A percentile compares a stretch with the other conserved stretches of the same genome.
phyloP scores from a whole-genome alignment of 139 green algal species.

The Ettlia oleoabundans region DNA sequence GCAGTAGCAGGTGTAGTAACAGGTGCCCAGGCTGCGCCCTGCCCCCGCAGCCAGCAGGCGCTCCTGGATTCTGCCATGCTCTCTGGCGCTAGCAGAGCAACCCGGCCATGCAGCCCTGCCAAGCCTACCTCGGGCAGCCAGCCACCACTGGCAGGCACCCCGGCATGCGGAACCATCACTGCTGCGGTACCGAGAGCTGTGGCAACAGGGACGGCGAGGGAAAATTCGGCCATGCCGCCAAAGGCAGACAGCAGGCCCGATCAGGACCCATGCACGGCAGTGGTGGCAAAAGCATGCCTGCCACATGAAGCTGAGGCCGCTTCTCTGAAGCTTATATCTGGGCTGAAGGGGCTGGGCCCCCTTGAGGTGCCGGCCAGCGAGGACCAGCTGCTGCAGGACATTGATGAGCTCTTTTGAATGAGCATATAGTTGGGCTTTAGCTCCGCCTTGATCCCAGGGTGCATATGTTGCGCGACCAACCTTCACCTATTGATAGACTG shows the following conservation, averaged over 20 bases:
- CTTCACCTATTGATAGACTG: too few species aligned
- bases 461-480: too few species aligned
- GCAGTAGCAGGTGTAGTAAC: too few species aligned
- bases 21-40: too few species aligned
- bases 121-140: not conserved
- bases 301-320: not conserved
- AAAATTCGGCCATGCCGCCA: too few species aligned
- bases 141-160: too few species aligned
- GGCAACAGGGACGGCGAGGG: too few species aligned
- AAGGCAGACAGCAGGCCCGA: too few species aligned
- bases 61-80: slow-evolving; percentile 4
- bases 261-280: not conserved
- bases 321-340: not conserved
- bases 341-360: not conserved
- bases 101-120: not conserved
- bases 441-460: too few species aligned
- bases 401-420: slow-evolving; percentile 11
- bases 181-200: too few species aligned
- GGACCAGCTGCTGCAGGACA: slow-evolving; percentile 17
- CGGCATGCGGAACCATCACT: too few species aligned
- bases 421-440: too few species aligned
- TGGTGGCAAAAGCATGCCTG: not conserved
- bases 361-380: not conserved
- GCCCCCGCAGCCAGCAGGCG: slow-evolving; percentile 1
- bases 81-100: not conserved